Evolutionary conservation across 2,329 filamentous ascomycete species (phyloP).

Genomic region (Trichoderma lentiforme): DNA sequence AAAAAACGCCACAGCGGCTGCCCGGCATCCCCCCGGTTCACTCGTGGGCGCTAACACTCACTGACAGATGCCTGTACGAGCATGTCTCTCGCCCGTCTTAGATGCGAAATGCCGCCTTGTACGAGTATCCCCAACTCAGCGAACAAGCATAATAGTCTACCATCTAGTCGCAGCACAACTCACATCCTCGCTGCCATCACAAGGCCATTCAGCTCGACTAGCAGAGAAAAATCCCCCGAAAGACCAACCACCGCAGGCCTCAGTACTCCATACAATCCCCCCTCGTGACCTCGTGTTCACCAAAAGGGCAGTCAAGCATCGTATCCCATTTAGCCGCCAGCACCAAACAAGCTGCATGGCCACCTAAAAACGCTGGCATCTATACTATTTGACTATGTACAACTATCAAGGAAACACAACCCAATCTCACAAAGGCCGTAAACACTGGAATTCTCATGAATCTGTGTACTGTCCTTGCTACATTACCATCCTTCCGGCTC

Average conservation of each 20-base stretch:
- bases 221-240: neutral
- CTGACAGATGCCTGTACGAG: neutral
- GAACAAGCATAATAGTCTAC: neutral
- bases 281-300: slow-evolving; percentile 15
- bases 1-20: slow-evolving; percentile 2
- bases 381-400: neutral
- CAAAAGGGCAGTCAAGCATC: neutral
- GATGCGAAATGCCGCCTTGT: neutral
- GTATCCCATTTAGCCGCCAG: slow-evolving; percentile 8
- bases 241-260: neutral
- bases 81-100: neutral
- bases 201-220: neutral
- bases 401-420: neutral
- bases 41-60: neutral
- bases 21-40: slow-evolving; percentile 1
- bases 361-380: neutral
- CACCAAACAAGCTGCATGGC: neutral
- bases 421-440: neutral
- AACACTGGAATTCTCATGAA: neutral
- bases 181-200: neutral
- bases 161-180: neutral
- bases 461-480: neutral
- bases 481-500: neutral
- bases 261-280: neutral
- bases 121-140: neutral